Evolutionary conservation across 768 basidiomycete species (phyloP).

Genomic region (Termitomyces eurrhizus): DNA sequence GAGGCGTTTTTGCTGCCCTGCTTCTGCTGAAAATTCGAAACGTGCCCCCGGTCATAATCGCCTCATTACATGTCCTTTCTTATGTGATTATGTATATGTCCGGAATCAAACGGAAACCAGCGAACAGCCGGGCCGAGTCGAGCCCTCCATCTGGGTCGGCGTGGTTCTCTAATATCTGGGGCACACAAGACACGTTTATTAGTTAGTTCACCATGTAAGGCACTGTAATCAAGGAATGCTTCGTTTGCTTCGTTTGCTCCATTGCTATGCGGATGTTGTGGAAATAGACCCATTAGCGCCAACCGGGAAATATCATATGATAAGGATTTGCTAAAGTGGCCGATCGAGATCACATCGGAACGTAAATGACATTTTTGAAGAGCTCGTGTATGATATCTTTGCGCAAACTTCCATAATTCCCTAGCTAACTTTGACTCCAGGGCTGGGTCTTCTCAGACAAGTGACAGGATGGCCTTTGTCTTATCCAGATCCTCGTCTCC

Average conservation of each 20-base stretch:
- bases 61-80: neutral
- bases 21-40: neutral
- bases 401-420: neutral
- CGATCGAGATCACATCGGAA: neutral
- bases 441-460: slow-evolving; percentile 3
- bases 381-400: neutral
- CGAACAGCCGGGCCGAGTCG: neutral
- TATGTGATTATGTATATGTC: neutral
- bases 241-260: neutral
- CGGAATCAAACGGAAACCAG: neutral
- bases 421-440: neutral
- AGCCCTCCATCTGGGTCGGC: neutral
- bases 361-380: neutral
- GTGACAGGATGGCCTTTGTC: slow-evolving; percentile 19
- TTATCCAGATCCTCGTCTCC: slow-evolving; percentile 19
- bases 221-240: neutral
- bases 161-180: neutral
- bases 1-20: neutral
- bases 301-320: neutral
- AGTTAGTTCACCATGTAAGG: too few species aligned
- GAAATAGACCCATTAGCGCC: neutral
- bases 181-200: neutral
- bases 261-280: neutral
- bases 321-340: too few species aligned
- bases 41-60: neutral